Percentiles rank a stretch among this genome's conserved stretches.
Evolutionary conservation across 441 rosid species (phyloP).

Genomic region (Corymbia calophylla): DNA sequence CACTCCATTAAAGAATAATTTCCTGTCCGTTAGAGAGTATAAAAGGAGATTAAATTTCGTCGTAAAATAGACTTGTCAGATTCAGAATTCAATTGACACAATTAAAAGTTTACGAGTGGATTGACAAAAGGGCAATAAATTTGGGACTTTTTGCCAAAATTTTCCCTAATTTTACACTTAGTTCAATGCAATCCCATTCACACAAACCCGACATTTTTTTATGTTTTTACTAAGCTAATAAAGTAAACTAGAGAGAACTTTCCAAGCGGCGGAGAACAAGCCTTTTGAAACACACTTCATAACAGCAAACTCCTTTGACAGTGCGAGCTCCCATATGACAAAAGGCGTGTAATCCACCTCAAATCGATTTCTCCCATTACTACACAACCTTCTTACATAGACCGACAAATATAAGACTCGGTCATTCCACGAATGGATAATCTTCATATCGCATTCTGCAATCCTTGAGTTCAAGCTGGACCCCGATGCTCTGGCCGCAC

Average conservation of each 20-base stretch:
- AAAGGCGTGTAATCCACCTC: background rate
- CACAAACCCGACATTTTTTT: background rate
- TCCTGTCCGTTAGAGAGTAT: background rate
- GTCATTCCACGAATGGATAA: background rate
- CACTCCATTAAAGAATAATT: background rate
- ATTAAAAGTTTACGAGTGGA: too few relatives aligned
- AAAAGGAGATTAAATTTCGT: too few relatives aligned
- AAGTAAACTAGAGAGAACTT: background rate
- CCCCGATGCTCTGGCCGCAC: background rate
- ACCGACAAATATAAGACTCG: background rate
- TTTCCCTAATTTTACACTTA: too few relatives aligned
- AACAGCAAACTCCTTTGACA: background rate
- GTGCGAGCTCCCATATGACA: background rate
- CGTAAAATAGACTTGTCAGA: background rate
- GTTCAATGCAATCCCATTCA: too few relatives aligned
- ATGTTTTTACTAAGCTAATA: background rate
- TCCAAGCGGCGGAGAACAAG: background rate
- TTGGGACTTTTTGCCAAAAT: too few relatives aligned
- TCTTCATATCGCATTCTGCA: background rate
- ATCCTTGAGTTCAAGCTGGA: background rate
- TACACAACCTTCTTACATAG: background rate
- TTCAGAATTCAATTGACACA: too few relatives aligned
- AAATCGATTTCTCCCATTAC: background rate
- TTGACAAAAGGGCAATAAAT: rapidly evolving
- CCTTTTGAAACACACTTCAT: background rate